A percentile compares a stretch with the other conserved stretches of the same genome.
Evolutionary conservation across 495 filamentous ascomycete species (phyloP).

Genomic region (Tuber magnatum): DNA sequence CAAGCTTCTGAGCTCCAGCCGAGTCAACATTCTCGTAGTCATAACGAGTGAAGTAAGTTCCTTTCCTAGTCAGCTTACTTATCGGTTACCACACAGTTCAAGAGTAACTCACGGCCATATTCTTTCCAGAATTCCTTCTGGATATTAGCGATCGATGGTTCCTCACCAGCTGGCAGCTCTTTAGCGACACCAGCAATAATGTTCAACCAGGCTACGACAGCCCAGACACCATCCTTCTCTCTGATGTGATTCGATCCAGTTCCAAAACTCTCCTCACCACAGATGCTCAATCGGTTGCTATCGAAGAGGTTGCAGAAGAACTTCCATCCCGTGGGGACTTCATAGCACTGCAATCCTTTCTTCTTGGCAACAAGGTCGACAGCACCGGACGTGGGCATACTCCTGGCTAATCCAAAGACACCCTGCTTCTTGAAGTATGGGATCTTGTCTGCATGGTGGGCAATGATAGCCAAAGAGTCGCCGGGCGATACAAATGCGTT

Average conservation of each 20-base stretch:
- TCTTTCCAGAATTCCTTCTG: slow-evolving; percentile 95
- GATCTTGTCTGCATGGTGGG: slow-evolving; percentile 88
- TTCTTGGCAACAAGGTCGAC: slow-evolving; percentile 92
- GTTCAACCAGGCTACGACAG: slow-evolving; percentile 94
- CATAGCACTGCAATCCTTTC: slow-evolving; percentile 85
- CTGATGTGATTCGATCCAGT: slow-evolving; percentile 99
- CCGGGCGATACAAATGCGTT: slow-evolving; percentile 94
- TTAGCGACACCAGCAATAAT: slow-evolving; percentile 93
- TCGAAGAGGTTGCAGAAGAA: slow-evolving; percentile 99
- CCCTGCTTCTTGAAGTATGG: slow-evolving; percentile 97
- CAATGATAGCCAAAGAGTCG: slow-evolving; percentile 94
- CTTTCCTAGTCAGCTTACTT: slow-evolving; percentile 17
- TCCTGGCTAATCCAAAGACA: slow-evolving; percentile 86
- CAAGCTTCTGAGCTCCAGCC: slow-evolving; percentile 81
- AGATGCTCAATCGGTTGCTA: slow-evolving; percentile 95
- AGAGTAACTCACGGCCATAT: slow-evolving; percentile 58
- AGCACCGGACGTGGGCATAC: slow-evolving; percentile 93
- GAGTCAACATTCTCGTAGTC: slow-evolving; percentile 94
- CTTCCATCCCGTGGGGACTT: slow-evolving; percentile 98
- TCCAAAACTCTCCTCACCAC: slow-evolving; percentile 95
- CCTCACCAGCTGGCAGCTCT: slow-evolving; percentile 57
- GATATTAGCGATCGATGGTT: slow-evolving; percentile 86
- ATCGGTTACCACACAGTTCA: background rate
- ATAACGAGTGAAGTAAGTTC: slow-evolving; percentile 98
- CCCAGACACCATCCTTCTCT: slow-evolving; percentile 98